Evolutionary conservation across 1,139 yeast species (phyloP).

Genomic region (Kurtzmaniella quercitrusa): DNA sequence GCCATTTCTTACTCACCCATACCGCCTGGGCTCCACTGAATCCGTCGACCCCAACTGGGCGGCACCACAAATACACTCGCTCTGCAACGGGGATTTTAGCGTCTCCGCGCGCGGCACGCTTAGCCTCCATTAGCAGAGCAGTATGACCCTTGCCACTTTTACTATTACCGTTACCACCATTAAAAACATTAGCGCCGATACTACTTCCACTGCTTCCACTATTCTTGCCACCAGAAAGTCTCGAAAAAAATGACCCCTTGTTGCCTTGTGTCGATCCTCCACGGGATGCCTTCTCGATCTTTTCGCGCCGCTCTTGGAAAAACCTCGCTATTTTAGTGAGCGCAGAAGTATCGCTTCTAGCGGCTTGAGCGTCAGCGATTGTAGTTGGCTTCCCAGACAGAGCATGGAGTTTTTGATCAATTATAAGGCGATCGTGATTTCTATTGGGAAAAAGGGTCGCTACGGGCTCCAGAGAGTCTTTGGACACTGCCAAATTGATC

Average conservation of each 20-base stretch:
- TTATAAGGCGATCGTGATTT: conserved; percentile 30
- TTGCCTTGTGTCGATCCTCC: neutral
- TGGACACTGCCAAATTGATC: conserved; percentile 22
- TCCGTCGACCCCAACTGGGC: conserved; percentile 36
- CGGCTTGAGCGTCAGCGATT: conserved; percentile 18
- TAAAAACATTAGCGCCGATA: neutral
- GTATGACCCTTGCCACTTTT: neutral
- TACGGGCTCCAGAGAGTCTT: conserved; percentile 5
- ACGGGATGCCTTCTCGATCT: conserved; percentile 8
- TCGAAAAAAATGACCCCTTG: neutral
- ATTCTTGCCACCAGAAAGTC: too few species aligned
- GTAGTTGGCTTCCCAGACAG: conserved; percentile 22
- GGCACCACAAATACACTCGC: conserved; percentile 59
- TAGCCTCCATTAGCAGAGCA: conserved; percentile 18
- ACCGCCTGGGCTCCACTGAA: conserved; percentile 33
- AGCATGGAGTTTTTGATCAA: conserved; percentile 34
- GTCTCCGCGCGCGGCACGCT: conserved; percentile 68
- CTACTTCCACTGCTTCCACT: neutral
- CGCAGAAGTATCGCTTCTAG: conserved; percentile 28
- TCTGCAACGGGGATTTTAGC: conserved; percentile 47
- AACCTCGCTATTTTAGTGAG: conserved; percentile 44
- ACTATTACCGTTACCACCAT: neutral
- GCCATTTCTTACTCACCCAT: conserved; percentile 61
- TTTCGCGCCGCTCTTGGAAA: conserved; percentile 23
- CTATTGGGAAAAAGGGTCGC: conserved; percentile 57